Percentiles rank a stretch among this genome's conserved stretches.
phyloP scores from a whole-genome alignment of 768 basidiomycete genomes.

The Tricholoma saponaceum region DNA sequence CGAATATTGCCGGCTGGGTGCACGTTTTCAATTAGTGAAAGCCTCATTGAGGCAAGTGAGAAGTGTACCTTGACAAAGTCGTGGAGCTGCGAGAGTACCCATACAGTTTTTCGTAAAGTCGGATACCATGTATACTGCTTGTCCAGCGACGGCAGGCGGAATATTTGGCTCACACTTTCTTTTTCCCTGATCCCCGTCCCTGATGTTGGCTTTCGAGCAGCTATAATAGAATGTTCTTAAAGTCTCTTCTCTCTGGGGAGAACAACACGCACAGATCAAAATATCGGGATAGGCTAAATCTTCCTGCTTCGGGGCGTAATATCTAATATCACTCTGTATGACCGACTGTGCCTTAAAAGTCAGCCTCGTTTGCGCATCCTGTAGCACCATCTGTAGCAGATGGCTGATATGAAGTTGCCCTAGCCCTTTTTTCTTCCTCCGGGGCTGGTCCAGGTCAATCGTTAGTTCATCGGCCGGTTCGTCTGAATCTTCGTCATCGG shows the following conservation, averaged over 20 bases:
- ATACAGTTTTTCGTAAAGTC: constrained; percentile 81
- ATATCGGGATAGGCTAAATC: constrained; percentile 88
- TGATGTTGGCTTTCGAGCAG: constrained; percentile 38
- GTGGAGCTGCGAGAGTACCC: constrained; percentile 87
- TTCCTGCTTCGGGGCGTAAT: constrained; percentile 70
- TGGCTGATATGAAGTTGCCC: constrained; percentile 73
- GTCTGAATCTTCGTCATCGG: constrained; percentile 18
- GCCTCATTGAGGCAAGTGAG: background rate
- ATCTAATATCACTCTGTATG: constrained; percentile 83
- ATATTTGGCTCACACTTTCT: constrained; percentile 63
- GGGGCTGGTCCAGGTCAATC: constrained; percentile 32
- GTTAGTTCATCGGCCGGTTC: constrained; percentile 31
- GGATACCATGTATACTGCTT: constrained; percentile 91
- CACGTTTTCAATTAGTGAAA: background rate
- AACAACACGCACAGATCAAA: constrained; percentile 52
- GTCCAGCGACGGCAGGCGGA: constrained; percentile 66
- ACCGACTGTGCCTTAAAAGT: constrained; percentile 96
- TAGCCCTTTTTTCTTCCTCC: constrained; percentile 32
- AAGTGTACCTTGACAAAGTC: constrained; percentile 82
- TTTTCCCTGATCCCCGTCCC: constrained; percentile 57
- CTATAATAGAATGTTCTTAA: constrained; percentile 23
- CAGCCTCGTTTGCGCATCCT: constrained; percentile 92
- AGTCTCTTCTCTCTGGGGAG: background rate
- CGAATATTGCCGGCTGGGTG: constrained; percentile 84
- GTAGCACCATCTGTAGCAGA: constrained; percentile 83